Evolutionary conservation across 352 stramenopile species (phyloP), one percentile per base, ranked within the genome.

Genomic region (Halophytophthora batemanensis): DNA sequence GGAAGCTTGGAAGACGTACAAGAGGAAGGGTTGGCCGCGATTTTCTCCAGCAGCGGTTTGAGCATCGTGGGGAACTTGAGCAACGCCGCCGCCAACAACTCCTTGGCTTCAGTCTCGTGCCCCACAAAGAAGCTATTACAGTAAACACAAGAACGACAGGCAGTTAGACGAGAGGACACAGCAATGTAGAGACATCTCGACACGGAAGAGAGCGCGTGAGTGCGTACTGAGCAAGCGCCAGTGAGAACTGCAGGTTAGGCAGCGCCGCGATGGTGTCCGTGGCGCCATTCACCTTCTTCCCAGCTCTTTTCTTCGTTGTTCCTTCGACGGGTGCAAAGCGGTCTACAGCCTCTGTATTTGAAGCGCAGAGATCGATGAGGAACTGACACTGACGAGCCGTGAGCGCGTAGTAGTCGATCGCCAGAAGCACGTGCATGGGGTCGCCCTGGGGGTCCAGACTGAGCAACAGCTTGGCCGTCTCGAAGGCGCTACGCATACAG

Each of bases 401-500:
- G 50, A 92, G 39, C 2, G 83, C 81, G 39, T 94, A 94, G 53
- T 94, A 94, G 59, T 94, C 83, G 47, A 94, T 75, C 12, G 77
- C 77, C 8, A 92, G 66, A 43, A 94, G 58, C 40, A 88, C 78
- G 36, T 82, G 77, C 75, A 94, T 88, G 28, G 83, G 83, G 43
- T 94, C 83, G 22, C 83, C 83, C 33, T 79, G 67, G 7, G 83
- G 83, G 44, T 94, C 83, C 21, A 94, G 47, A n/a, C 73, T 70
- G 21, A 91, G 59, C 41, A 91, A 29, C 18, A 94, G 48, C 52
- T 87, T 90, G 10, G 77, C 75, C 8, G 78, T 88, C 55, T 94
- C 83, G 23, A 94, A 94, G 1, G 83, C 83, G 42, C 83, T 94
- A n/a, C 81, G 79, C 59, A 90, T 82, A 55, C 83, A 94, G 1